Conservation (phyloP, 2,329 filamentous ascomycete species). For the Aspergillus flavus region DNA sequence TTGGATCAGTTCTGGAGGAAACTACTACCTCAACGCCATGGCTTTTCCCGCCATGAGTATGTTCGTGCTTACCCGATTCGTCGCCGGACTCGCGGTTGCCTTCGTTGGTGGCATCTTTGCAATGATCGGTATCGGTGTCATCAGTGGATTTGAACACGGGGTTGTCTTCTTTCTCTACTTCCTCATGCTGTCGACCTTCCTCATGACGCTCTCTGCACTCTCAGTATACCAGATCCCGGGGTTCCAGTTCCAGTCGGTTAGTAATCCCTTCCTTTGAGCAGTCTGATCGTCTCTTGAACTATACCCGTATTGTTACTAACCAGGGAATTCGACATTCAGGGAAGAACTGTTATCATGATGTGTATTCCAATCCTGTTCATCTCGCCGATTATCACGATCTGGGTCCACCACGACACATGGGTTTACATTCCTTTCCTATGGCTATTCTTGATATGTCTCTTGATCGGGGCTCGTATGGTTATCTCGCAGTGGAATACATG, state of each 20-base stretch:
- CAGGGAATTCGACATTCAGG: constrained; percentile 23
- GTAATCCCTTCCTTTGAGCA: neutral
- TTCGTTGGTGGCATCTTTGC: constrained; percentile 58
- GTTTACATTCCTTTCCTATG: constrained; percentile 61
- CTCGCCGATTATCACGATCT: constrained; percentile 60
- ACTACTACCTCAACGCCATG: constrained; percentile 63
- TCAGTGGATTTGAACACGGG: constrained; percentile 49
- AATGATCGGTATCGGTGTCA: constrained; percentile 52
- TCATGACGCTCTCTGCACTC: constrained; percentile 59
- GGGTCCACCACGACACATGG: constrained; percentile 55
- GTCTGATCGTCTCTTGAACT: too few relatives aligned
- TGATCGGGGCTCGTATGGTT: constrained; percentile 56
- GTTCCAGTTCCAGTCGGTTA: constrained; percentile 53
- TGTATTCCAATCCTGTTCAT: constrained; percentile 60
- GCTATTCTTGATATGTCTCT: constrained; percentile 54
- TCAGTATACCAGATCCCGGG: constrained; percentile 58
- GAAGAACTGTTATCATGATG: constrained; percentile 57
- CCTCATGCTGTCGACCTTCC: constrained; percentile 59
- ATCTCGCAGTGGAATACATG: constrained; percentile 63
- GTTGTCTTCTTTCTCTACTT: constrained; percentile 64
- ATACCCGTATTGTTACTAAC: neutral
- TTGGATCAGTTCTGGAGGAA: constrained; percentile 65
- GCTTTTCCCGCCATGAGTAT: constrained; percentile 59
- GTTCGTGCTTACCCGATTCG: constrained; percentile 55
- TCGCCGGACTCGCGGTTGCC: constrained; percentile 54